Base-by-base conservation (phyloP, 2,329 filamentous ascomycete species). In the Apiospora marii region DNA sequence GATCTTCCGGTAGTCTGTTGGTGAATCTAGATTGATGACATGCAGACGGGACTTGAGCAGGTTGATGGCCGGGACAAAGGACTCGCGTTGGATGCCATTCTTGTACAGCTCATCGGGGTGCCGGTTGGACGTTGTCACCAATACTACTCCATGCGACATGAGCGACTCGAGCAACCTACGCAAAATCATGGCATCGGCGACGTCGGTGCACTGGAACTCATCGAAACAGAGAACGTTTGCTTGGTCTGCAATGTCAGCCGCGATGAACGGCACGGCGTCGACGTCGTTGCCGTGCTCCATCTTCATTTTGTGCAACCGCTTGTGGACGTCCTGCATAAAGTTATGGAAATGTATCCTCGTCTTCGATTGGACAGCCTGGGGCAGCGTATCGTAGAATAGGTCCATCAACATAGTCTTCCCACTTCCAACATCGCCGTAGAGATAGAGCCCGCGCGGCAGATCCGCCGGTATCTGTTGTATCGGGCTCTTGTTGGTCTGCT, bases 331-430 rank as follows among this genome's bases (percentile, higher is more conserved):
- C 83, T 98, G 96, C 96, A 99, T 99, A 86, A 99, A 99, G 82
- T 98, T 98, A 86, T 98, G 95, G 84, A 99, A 99, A 85, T 99
- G 96, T 79, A 99, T 98, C 68, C 96, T 89, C 67, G 92, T 97
- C 85, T 98, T 98, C 44, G 91, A 90, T 72, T 87, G 89, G 75
- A 98, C 95, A 73, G 92, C 92, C 22, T 86, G 82, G 0, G 96
- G 96, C 30, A 98, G 86, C 0, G 96, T 98, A 75, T 98, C 95
- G 85, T 95, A 98, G 83, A 98, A 98, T 69, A 99, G 87, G 81
- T 99, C 96, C 96, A 99, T 99, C 80, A 99, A 87, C 96, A 99
- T 99, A 2, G 96, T 99, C 87, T 97, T 99, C 74, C 96, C 96
- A 78, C 94, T 97, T 53, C 96, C 96, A 2, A 99, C 96, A 81